phyloP scores from a whole-genome alignment of 306 rosid genomes.

The Cucumis sativus region DNA sequence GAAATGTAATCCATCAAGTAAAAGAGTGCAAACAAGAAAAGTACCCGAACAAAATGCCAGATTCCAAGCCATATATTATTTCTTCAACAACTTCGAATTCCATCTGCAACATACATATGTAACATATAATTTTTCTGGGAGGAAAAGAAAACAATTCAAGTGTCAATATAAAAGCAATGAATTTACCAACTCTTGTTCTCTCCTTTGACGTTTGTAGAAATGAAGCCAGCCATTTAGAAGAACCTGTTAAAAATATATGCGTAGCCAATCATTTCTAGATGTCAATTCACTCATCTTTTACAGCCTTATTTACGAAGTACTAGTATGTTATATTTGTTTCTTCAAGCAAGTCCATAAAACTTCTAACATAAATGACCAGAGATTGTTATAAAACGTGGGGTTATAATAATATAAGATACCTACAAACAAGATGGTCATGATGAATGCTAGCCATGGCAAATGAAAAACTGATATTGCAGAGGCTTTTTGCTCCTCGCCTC shows the following conservation, averaged over 20 bases:
- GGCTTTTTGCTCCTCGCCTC: slow-evolving; percentile 89
- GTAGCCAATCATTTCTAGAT: not conserved
- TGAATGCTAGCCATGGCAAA: slow-evolving; percentile 75
- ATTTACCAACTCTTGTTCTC: slow-evolving; percentile 85
- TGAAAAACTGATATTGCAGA: slow-evolving; percentile 61
- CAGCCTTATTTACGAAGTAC: not conserved
- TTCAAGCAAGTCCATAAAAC: not conserved
- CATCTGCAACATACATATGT: slow-evolving; percentile 56
- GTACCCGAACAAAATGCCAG: slow-evolving; percentile 96
- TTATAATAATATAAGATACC: slow-evolving; percentile 60
- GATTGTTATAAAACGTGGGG: slow-evolving; percentile 16
- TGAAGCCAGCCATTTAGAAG: slow-evolving; percentile 88
- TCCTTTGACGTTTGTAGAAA: slow-evolving; percentile 62
- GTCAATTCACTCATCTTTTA: not conserved
- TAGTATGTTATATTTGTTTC: not conserved
- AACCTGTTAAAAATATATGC: slow-evolving; percentile 27
- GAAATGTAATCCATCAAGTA: not conserved
- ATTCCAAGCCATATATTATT: slow-evolving; percentile 88
- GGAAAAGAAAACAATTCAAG: not conserved
- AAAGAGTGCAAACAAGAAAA: not conserved
- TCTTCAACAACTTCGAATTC: slow-evolving; percentile 90
- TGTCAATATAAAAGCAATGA: not conserved
- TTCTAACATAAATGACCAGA: not conserved
- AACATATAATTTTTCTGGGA: not conserved
- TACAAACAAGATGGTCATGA: slow-evolving; percentile 88